Evolutionary conservation across 2,329 filamentous ascomycete species (phyloP), one percentile per base, ranked within the genome.

Genomic region (Thielaviopsis punctulata): DNA sequence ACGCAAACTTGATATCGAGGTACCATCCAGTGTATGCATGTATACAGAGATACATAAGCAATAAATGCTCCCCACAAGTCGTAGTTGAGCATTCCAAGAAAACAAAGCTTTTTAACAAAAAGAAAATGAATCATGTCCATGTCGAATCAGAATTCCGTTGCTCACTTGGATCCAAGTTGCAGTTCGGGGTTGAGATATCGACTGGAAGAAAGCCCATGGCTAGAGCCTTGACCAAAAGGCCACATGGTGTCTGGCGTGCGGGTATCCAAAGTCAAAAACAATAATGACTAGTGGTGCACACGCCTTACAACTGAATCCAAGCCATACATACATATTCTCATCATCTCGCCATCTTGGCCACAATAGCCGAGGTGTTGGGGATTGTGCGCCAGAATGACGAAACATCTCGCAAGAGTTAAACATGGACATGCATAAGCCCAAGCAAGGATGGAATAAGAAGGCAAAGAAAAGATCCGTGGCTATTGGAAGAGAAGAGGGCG

Each of bases 211-310:
- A 43, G 21, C 22, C 33, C 15, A 44, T 39, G 43, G 36, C 45
- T 30, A 44, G 33, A 45, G 45, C 21, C 19, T 44, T 48, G 43
- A 48, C 24, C 39, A 52, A 53, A 52, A 52, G 45, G 45, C 48
- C 46, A 48, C 41, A 46, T 36, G 21, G 19, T 10, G 50, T 50
- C 45, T 41, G 36, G 36, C 8, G 36, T 41, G 36, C 36, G 7
- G n/a, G 36, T 15, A 41, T 41, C n/a, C 19, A 41, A 52, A 55
- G 36, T 50, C 49, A 24, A 47, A 39, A 50, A 22, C 27, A 55
- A 43, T 45, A 25, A 49, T 43, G 39, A n/a, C n/a, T n/a, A n/a
- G 22, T 52, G 24, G 47, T 27, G 25, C 10, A 46, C 49, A 44
- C 47, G 48, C 25, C 46, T 41, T 25, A 44, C 43, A 49, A n/a